phyloP scores from a whole-genome alignment of 768 basidiomycete genomes.

The Suillus discolor region DNA sequence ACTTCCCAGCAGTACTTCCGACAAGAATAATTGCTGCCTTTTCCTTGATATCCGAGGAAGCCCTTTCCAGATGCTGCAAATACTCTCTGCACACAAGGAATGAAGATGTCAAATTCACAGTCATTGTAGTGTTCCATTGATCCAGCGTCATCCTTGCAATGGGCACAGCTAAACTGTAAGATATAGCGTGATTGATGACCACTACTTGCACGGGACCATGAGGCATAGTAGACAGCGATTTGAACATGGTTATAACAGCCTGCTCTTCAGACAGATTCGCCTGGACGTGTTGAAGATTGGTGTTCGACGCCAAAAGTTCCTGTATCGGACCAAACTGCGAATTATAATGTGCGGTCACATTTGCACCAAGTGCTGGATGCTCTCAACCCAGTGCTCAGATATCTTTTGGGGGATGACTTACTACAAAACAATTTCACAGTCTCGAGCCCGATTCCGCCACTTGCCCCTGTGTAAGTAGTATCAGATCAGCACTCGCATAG shows the following conservation, averaged over 20 bases:
- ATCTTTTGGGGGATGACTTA: conserved; percentile 27
- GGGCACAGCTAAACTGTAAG: conserved; percentile 45
- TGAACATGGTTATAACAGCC: conserved; percentile 55
- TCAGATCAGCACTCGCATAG: background rate
- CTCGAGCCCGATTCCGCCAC: conserved; percentile 74
- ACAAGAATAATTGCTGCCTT: conserved; percentile 65
- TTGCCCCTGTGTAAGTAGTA: conserved; percentile 51
- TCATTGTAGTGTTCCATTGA: conserved; percentile 64
- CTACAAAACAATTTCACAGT: conserved; percentile 59
- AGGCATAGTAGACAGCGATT: conserved; percentile 34
- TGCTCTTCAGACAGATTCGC: conserved; percentile 63
- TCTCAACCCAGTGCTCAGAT: background rate
- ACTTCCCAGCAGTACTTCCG: conserved; percentile 74
- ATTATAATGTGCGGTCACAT: conserved; percentile 74
- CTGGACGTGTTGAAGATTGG: conserved; percentile 39
- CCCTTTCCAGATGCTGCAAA: conserved; percentile 45
- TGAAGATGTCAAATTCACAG: conserved; percentile 64
- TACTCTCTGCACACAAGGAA: conserved; percentile 72
- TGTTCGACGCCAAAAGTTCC: conserved; percentile 40
- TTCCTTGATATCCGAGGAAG: conserved; percentile 44
- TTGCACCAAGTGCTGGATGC: conserved; percentile 63
- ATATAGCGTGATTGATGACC: conserved; percentile 65
- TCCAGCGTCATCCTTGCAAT: conserved; percentile 60
- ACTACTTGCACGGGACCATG: conserved; percentile 58
- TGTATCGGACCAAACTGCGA: conserved; percentile 47